Conservation (phyloP, 169 alveolate species). For the Cryptosporidium canis region DNA sequence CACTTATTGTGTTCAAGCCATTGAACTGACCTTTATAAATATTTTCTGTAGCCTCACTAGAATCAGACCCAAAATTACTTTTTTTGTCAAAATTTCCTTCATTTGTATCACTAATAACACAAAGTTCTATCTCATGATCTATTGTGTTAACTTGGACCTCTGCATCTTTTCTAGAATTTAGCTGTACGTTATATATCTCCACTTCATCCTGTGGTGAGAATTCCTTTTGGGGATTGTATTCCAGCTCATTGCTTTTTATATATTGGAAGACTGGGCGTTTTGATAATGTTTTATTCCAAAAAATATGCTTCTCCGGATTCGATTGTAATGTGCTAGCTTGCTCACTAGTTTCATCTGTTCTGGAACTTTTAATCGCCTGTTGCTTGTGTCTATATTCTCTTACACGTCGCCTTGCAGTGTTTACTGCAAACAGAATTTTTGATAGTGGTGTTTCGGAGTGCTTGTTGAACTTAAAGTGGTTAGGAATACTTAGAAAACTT, state of each 20-base stretch:
- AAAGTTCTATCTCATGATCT: background rate
- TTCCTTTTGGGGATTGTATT: background rate
- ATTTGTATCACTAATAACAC: background rate
- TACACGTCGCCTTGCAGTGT: conserved; percentile 68
- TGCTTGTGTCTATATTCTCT: conserved; percentile 66
- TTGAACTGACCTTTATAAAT: background rate
- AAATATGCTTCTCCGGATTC: background rate
- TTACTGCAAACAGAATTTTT: conserved; percentile 47
- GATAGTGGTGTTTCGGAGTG: conserved; percentile 14
- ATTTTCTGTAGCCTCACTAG: background rate
- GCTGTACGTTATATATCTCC: background rate
- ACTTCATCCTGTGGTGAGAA: background rate
- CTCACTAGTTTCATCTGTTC: background rate
- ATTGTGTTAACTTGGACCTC: conserved; percentile 27
- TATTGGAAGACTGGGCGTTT: conserved; percentile 1
- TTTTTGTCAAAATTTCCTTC: background rate
- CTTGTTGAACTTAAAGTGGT: background rate
- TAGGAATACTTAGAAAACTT: background rate
- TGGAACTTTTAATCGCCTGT: background rate
- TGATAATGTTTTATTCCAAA: conserved; percentile 18
- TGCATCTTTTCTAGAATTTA: conserved; percentile 7
- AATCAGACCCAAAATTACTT: background rate
- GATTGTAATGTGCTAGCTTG: too few relatives aligned
- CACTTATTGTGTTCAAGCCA: background rate
- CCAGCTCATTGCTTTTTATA: background rate